Base-by-base conservation (phyloP, 2,329 filamentous ascomycete species). In the Diaporthe nobilis region DNA sequence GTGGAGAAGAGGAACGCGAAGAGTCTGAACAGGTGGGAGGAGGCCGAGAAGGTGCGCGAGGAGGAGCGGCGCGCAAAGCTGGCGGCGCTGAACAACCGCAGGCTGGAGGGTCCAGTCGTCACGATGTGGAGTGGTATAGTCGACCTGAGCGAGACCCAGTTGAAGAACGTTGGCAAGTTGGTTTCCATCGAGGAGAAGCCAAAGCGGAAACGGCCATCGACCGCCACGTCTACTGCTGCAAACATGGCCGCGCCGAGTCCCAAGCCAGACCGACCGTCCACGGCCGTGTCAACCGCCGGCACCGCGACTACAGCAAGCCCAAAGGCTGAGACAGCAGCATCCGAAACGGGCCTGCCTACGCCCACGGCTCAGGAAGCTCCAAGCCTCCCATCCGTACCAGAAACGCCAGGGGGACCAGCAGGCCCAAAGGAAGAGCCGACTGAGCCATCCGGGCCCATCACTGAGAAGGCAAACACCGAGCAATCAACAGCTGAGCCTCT, bases 121-220 rank as follows among this genome's bases (percentile, higher is more conserved):
- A 95, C 94, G 2, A 96, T 94, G 83, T 98, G 96, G 93, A 98
- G 96, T 83, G 97, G 96, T n/a, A 90, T 95, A 77, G 94, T 94
- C 47, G 91, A 94, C 80, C 96, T 95, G 90, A 89, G 93, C 73
- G 93, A 95, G 80, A 94, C 93, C 34, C 94, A 93, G 82, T 86
- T 96, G 81, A 92, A 91, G 81, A 90, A 91, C 77, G 89, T 95
- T 53, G 94, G 94, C 55, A 92, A 90, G 79, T 88, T 90, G 77
- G 88, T 93, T 51, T 88, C 88, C 2, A 88, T 92, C 77, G 90
- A 92, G 80, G 90, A 92, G 81, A 91, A 90, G 80, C 81, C 82
- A 22, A 84, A 86, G 77, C 86, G 88, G 83, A 92, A 91, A 82
- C 84, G 87, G 75, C 85, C 86, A 67, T 85, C 85, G 6, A 80